phyloP scores from a whole-genome alignment of 768 basidiomycete genomes.

The Boletus vermiculosoides region DNA sequence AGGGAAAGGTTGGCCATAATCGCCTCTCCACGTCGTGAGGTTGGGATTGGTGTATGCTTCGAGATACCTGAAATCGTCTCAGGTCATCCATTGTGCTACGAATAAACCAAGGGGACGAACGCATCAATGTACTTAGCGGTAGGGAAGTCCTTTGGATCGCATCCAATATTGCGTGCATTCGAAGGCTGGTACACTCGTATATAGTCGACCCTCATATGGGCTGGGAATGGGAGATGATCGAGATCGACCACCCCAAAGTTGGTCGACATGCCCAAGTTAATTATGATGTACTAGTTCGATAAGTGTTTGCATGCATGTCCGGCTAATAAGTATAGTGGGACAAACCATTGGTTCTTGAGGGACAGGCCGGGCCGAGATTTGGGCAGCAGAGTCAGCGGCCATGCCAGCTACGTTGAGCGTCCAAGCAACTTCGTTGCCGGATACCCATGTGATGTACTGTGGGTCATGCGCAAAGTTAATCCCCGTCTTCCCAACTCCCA shows the following conservation, averaged over 20 bases:
- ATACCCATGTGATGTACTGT: slow-evolving; percentile 86
- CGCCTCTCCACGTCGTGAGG: slow-evolving; percentile 43
- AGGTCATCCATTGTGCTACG: background rate
- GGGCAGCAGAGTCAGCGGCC: slow-evolving; percentile 54
- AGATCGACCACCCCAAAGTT: slow-evolving; percentile 61
- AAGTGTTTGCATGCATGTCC: background rate
- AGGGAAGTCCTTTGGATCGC: slow-evolving; percentile 63
- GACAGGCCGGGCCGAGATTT: slow-evolving; percentile 67
- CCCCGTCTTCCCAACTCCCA: background rate
- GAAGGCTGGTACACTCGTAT: slow-evolving; percentile 72
- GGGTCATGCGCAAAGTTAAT: background rate
- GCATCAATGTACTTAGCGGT: slow-evolving; percentile 70
- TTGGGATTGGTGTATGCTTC: slow-evolving; percentile 70
- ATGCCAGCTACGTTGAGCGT: slow-evolving; percentile 69
- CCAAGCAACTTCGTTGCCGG: slow-evolving; percentile 67
- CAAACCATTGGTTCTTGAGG: slow-evolving; percentile 85
- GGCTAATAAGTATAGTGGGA: background rate
- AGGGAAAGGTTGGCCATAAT: slow-evolving; percentile 47
- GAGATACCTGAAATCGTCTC: slow-evolving; percentile 42
- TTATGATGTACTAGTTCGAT: slow-evolving; percentile 46
- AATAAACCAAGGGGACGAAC: slow-evolving; percentile 34
- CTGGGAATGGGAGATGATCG: slow-evolving; percentile 49
- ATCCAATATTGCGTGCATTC: slow-evolving; percentile 66
- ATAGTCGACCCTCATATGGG: slow-evolving; percentile 50
- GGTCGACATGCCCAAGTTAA: slow-evolving; percentile 58